Percentiles rank a stretch among this genome's conserved stretches.
Conservation (phyloP, 441 rosid species). For the Populus trichocarpa region DNA sequence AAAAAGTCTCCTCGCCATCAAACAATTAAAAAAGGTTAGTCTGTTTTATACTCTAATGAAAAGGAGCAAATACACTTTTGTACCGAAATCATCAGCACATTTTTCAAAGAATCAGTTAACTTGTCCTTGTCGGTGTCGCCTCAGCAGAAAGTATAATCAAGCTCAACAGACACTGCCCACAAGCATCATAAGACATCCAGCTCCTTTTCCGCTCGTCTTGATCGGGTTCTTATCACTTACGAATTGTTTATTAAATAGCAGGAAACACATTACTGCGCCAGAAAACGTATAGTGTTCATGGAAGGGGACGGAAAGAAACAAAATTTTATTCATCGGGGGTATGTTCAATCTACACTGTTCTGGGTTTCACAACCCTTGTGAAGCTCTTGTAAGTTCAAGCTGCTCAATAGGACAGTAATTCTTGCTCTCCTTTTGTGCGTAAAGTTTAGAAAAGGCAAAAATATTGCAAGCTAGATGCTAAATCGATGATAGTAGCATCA, state of each 20-base stretch:
- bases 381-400: conserved; percentile 5
- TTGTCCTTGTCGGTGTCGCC: too few relatives aligned
- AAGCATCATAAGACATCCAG: background rate
- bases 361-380: background rate
- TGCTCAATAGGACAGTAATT: conserved; percentile 1
- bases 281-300: background rate
- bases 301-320: background rate
- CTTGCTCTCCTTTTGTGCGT: background rate
- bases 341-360: conserved; percentile 15
- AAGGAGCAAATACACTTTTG: background rate
- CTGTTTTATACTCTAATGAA: background rate
- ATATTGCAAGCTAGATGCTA: background rate
- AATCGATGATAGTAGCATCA: background rate
- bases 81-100: background rate
- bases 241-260: background rate
- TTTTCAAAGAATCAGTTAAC: background rate
- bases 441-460: background rate
- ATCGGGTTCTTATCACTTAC: background rate
- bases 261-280: background rate
- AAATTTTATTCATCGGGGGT: conserved; percentile 18
- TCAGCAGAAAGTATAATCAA: background rate
- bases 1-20: too few relatives aligned
- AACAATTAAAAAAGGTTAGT: too few relatives aligned
- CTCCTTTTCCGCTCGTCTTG: background rate
- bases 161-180: background rate